Conservation (phyloP, 345 rosid species). For the Salix exigua region DNA sequence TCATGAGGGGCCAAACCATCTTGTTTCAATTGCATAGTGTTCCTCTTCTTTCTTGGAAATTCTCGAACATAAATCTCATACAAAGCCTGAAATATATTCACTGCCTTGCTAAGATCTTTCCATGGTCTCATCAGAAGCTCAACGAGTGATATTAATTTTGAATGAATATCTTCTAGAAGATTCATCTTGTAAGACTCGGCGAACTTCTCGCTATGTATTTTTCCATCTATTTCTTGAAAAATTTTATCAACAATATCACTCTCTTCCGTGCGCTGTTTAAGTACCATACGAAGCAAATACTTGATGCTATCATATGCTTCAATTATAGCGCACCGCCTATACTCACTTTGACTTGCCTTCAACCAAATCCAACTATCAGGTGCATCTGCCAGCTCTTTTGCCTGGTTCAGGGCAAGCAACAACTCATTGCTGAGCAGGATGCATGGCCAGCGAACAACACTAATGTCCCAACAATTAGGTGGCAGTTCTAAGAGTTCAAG, state of each 20-base stretch:
- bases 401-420: conserved; percentile 76
- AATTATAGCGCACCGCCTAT: conserved; percentile 78
- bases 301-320: conserved; percentile 88
- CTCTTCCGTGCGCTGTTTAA: conserved; percentile 57
- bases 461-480: conserved; percentile 74
- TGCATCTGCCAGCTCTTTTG: conserved; percentile 61
- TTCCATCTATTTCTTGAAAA: conserved; percentile 52
- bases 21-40: conserved; percentile 34
- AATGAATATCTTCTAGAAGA: conserved; percentile 53
- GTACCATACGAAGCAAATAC: conserved; percentile 48
- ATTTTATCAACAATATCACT: conserved; percentile 46
- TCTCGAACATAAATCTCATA: conserved; percentile 65
- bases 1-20: conserved; percentile 56
- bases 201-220: conserved; percentile 40
- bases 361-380: conserved; percentile 81
- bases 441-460: conserved; percentile 93
- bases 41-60: conserved; percentile 44
- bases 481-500: conserved; percentile 77
- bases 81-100: conserved; percentile 73
- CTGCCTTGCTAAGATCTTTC: conserved; percentile 53
- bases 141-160: conserved; percentile 56
- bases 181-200: conserved; percentile 41
- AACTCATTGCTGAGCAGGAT: conserved; percentile 82
- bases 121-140: conserved; percentile 54
- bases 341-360: conserved; percentile 71